A percentile compares a stretch with the other conserved stretches of the same genome.
Evolutionary conservation across 345 rosid genomes (phyloP).

Genomic region (Pugionium dolabratum): DNA sequence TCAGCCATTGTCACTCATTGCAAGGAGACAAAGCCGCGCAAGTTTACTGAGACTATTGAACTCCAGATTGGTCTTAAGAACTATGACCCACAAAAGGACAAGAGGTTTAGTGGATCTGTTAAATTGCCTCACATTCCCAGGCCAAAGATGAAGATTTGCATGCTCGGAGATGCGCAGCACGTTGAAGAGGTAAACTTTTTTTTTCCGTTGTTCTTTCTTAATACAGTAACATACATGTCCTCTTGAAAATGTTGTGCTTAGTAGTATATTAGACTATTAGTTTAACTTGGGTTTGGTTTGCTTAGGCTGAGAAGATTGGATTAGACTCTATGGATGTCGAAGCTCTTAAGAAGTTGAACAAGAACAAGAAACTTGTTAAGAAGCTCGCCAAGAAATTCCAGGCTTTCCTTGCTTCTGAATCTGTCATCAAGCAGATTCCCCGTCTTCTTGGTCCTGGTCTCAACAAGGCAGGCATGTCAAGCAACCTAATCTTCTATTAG

Average conservation of each 20-base stretch:
- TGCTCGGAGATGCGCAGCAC: slow-evolving; percentile 96
- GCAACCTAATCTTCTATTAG: not conserved
- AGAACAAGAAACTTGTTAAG: slow-evolving; percentile 81
- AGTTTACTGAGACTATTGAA: slow-evolving; percentile 86
- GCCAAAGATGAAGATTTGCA: slow-evolving; percentile 91
- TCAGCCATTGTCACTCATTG: slow-evolving; percentile 50
- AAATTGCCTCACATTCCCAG: slow-evolving; percentile 93
- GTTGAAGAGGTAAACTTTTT: slow-evolving; percentile 71
- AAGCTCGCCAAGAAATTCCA: slow-evolving; percentile 80
- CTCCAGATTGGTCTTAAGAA: slow-evolving; percentile 95
- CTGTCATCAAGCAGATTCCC: slow-evolving; percentile 84
- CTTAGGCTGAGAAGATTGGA: slow-evolving; percentile 71
- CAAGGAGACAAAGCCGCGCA: slow-evolving; percentile 63
- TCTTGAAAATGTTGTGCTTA: not conserved
- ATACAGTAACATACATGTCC: not conserved
- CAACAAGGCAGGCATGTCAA: slow-evolving; percentile 81
- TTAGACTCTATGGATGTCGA: slow-evolving; percentile 76
- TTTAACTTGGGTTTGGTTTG: not conserved
- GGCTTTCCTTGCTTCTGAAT: slow-evolving; percentile 78
- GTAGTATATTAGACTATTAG: not conserved
- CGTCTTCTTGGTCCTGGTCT: slow-evolving; percentile 88
- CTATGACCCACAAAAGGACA: slow-evolving; percentile 94
- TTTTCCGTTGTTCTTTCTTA: too few species aligned
- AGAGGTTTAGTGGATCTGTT: slow-evolving; percentile 90
- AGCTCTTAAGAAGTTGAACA: slow-evolving; percentile 70